Base-by-base conservation (phyloP, 345 rosid species). In the Citrus unshiu region DNA sequence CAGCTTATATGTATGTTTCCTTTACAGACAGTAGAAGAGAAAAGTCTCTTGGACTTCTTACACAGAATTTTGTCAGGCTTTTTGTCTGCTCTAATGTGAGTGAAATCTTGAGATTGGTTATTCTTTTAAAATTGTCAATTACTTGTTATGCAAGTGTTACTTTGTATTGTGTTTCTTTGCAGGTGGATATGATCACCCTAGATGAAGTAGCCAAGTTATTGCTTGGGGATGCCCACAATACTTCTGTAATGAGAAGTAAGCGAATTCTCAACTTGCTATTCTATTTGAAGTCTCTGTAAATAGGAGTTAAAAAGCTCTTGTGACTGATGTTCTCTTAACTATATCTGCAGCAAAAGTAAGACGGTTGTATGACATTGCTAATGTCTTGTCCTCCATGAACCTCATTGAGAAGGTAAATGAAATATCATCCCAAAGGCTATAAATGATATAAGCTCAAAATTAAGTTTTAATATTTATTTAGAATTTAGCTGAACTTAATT, bases 51-150 rank as follows among this genome's bases (percentile, higher is more conserved):
- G 94, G 95, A 76, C 88, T 94, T 62, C 93, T 94, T 66, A 91
- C 98, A 10, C 94, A 90, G 87, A 94, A 93, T 86, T 94, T 94
- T 77, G 93, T 94, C 78, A 91, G 93, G 88, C 91, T 94, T 72
- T 94, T 94, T 88, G 74, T 94, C 78, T 90, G 92, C 84, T 84
- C 93, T 39, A 83, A 88, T 78, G 98, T 94, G 81, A 88, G 98
- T 84, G 65, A 74, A 8, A 51, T 37, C 22, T 54, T 49, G 22
- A 25, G 49, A 9, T 14, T 59, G 71, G 22, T 39, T 43, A 64
- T 76, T 78, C 57, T 61, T 68, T 62, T 8, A 4, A 34, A 24
- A 46, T 30, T 56, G 7, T n/a, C 75, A n/a, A 22, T 67, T 32
- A 30, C 46, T 68, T 25, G 22, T 7, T 2, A 32, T 43, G 5